Conservation (phyloP, 768 basidiomycete genomes). For the Leccinellum albellum region DNA sequence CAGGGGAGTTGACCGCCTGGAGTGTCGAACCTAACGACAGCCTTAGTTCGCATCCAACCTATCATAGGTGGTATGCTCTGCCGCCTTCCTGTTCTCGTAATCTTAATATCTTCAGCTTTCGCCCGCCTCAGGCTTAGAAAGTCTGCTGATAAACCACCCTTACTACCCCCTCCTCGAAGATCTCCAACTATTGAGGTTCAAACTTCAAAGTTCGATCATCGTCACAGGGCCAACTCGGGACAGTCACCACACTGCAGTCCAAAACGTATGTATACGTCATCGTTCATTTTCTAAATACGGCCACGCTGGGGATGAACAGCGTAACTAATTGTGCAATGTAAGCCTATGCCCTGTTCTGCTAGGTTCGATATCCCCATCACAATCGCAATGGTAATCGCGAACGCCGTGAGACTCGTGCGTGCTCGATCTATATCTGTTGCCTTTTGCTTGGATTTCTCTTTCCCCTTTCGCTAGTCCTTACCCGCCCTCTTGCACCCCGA, state of each 20-base stretch:
- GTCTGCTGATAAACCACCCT: not conserved
- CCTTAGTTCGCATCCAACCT: not conserved
- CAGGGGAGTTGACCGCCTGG: not conserved
- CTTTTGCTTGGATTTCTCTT: too few species aligned
- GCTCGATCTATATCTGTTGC: not conserved
- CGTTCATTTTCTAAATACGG: not conserved
- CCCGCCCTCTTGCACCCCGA: not conserved
- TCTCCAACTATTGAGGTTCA: not conserved
- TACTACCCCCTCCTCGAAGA: not conserved
- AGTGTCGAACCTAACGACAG: not conserved
- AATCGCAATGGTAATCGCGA: not conserved
- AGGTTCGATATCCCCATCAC: not conserved
- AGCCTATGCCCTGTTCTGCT: not conserved
- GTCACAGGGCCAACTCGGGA: not conserved
- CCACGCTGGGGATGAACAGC: not conserved
- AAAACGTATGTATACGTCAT: not conserved
- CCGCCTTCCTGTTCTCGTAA: not conserved
- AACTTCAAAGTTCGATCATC: not conserved
- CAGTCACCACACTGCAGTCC: not conserved
- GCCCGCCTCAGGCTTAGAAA: too few species aligned
- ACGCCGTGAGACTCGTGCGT: not conserved
- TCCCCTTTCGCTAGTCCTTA: not conserved
- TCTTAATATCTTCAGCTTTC: not conserved
- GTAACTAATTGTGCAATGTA: not conserved
- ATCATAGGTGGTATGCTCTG: not conserved